Evolutionary conservation across 2,329 filamentous ascomycete species (phyloP), one percentile per base, ranked within the genome.

Genomic region (Gnomoniopsis smithogilvyi): DNA sequence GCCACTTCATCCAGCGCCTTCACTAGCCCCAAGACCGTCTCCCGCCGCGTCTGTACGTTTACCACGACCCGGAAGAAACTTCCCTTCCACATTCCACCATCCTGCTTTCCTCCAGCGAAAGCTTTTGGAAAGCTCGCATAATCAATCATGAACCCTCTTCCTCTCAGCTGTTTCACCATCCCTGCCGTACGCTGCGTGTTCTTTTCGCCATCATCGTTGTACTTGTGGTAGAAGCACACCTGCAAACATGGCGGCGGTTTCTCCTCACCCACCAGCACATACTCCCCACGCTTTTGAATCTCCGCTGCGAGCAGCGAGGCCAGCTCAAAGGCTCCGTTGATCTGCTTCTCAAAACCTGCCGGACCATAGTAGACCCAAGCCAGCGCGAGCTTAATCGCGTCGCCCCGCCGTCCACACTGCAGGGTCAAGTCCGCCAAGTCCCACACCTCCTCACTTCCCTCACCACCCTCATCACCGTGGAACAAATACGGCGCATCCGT

Each of bases 371-470:
- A 97, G 54, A 91, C 85, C 91, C 95, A 97, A 3, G 87, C 83
- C 4, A 98, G 80, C 24, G 92, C 94, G 47, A 98, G 79, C 76
- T 98, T 99, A 52, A 98, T 79, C 36, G 83, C 84, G 74, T 98
- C 95, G 15, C 88, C 92, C 34, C 91, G 83, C 0, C 95, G 87
- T 3, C 95, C 95, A 72, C 95, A 98, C 75, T 98, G 95, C 38
- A 96, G 84, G 1, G 94, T 97, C 59, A 98, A 77, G 68, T 98
- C 94, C 1, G 93, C 95, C 26, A 98, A 79, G 71, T 98, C 95
- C 85, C 90, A 96, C 14, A 92, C 79, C 60, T 94, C 88, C 3
- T 55, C 66, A 21, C 63, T 51, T 22, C 14, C 52, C n/a, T 15
- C 45, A 12, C 76, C 76, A 10, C 73, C 74, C 6, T 76, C 74